phyloP scores from a whole-genome alignment of 495 filamentous ascomycete genomes.

The Xylaria acuta region DNA sequence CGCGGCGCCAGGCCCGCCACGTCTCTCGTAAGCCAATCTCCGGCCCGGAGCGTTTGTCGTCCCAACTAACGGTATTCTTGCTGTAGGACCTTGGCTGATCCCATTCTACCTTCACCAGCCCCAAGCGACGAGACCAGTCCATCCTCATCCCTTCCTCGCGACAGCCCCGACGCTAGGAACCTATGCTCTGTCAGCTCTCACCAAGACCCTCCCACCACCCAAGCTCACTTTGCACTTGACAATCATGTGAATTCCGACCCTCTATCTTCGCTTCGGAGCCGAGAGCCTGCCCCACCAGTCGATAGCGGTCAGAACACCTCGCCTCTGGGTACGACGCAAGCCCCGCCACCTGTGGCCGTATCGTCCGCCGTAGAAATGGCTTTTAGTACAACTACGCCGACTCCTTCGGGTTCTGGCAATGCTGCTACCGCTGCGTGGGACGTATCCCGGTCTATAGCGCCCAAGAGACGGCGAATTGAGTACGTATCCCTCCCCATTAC shows the following conservation, averaged over 20 bases:
- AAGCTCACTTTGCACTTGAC: slow-evolving; percentile 40
- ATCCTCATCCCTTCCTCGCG: slow-evolving; percentile 35
- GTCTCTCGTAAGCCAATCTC: slow-evolving; percentile 27
- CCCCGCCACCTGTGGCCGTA: slow-evolving; percentile 9
- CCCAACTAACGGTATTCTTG: slow-evolving; percentile 12
- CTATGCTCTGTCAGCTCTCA: slow-evolving; percentile 3
- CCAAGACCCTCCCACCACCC: slow-evolving; percentile 30
- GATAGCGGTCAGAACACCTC: slow-evolving; percentile 20
- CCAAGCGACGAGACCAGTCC: slow-evolving; percentile 62
- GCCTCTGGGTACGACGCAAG: slow-evolving; percentile 22
- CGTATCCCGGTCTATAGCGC: neutral
- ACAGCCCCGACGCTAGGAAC: slow-evolving; percentile 36
- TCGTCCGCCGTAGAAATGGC: slow-evolving; percentile 30
- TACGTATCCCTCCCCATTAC: slow-evolving; percentile 25
- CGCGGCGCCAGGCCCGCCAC: slow-evolving; percentile 24
- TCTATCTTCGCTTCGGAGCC: slow-evolving; percentile 13
- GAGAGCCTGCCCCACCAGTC: slow-evolving; percentile 20
- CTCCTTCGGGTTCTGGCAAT: neutral
- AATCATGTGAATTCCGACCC: slow-evolving; percentile 15
- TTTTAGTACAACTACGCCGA: slow-evolving; percentile 31
- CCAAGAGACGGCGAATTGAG: slow-evolving; percentile 37
- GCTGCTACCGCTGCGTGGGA: slow-evolving; percentile 13
- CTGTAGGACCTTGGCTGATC: slow-evolving; percentile 20
- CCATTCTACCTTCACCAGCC: slow-evolving; percentile 61
- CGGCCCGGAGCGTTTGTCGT: slow-evolving; percentile 10